These are phyloP conservation scores for Sorghum bicolor DNA, from an alignment of 176 grass and related monocot species.

Conservation along the genomic window DNA sequence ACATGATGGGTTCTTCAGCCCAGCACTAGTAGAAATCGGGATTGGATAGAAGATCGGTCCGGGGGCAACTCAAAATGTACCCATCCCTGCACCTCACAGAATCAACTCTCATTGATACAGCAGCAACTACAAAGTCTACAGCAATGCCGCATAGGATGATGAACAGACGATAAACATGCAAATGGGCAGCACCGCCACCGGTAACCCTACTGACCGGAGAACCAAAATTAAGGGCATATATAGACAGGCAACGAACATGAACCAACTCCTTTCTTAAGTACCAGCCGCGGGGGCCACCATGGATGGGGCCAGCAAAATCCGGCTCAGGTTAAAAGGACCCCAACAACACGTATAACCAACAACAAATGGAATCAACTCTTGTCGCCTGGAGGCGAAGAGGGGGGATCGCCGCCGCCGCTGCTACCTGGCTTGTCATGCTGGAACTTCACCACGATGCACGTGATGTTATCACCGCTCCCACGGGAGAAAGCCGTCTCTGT, in stretches of 20 bases:
- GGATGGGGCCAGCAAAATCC: constrained; percentile 37
- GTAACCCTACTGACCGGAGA: constrained; percentile 6
- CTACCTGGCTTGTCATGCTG: constrained; percentile 55
- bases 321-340: constrained; percentile 24
- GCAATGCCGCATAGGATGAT: not conserved
- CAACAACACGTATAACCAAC: constrained; percentile 32
- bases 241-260: constrained; percentile 35
- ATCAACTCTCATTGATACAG: not conserved
- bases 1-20: no score
- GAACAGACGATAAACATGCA: not conserved
- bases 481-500: constrained; percentile 66
- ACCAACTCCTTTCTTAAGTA: constrained; percentile 13
- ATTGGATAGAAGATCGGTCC: not conserved
- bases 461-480: constrained; percentile 83
- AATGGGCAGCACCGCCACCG: not conserved
- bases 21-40: no score
- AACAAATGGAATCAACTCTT: constrained; percentile 51
- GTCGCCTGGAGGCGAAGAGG: constrained; percentile 19
- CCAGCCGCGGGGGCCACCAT: constrained; percentile 11
- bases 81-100: not conserved
- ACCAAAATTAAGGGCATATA: constrained; percentile 28
- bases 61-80: not conserved
- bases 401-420: not conserved
- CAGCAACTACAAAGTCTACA: not conserved
- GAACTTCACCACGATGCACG: constrained; percentile 90